Percentiles rank a stretch among this genome's conserved stretches.
These are phyloP conservation scores for Eleusine indica DNA, from an alignment of 176 grass and related monocot species.

Conservation along the genomic window DNA sequence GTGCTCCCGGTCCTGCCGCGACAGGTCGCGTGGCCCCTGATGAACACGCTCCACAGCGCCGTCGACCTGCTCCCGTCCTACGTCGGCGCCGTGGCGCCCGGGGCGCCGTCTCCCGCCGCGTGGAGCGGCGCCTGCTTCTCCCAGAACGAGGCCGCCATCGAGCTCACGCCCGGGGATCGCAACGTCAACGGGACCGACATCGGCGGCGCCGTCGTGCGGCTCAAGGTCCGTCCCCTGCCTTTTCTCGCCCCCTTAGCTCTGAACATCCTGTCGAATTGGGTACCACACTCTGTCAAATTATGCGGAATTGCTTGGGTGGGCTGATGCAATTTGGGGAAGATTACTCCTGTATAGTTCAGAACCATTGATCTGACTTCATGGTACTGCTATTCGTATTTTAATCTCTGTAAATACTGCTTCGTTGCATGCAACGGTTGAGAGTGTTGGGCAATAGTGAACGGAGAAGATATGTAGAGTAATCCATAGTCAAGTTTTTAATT, in stretches of 20 bases:
- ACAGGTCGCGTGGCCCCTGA: slow-evolving; percentile 86
- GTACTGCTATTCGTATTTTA: not conserved
- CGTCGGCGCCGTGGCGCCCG: slow-evolving; percentile 70
- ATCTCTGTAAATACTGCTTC: not conserved
- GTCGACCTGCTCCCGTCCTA: slow-evolving; percentile 86
- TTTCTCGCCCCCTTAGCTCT: not conserved
- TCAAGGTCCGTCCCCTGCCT: slow-evolving; percentile 48
- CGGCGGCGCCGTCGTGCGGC: slow-evolving; percentile 64
- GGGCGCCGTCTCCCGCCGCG: slow-evolving; percentile 29
- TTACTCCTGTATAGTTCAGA: not conserved
- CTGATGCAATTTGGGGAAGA: not conserved
- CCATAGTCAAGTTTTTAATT: not conserved
- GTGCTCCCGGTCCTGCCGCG: slow-evolving; percentile 85
- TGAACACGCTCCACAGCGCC: slow-evolving; percentile 87
- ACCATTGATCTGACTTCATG: not conserved
- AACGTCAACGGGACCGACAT: slow-evolving; percentile 57
- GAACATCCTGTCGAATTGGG: not conserved
- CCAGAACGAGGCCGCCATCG: slow-evolving; percentile 67
- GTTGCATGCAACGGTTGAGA: not conserved
- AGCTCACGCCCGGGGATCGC: slow-evolving; percentile 67
- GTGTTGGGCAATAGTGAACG: not conserved
- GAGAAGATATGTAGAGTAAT: not conserved
- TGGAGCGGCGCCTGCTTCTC: slow-evolving; percentile 89
- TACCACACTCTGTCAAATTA: not conserved
- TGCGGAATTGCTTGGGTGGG: not conserved